Conservation (phyloP, 2,329 filamentous ascomycete species). For the Trichoderma cornu-damae region DNA sequence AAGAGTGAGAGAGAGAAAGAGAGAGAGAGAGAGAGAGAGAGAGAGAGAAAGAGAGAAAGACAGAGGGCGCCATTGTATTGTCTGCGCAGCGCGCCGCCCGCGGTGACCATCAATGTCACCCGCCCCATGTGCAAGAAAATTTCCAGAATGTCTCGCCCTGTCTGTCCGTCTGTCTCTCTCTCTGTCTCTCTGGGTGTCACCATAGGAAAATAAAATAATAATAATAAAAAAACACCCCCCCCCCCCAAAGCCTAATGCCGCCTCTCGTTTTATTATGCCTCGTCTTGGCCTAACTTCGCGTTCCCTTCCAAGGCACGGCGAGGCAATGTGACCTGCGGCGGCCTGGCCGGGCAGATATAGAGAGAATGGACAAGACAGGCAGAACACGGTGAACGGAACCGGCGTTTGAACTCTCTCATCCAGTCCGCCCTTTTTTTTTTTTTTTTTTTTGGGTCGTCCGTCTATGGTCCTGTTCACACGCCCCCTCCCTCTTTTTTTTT, state of each 20-base stretch:
- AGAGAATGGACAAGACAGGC: no score
- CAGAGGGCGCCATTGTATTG: background rate
- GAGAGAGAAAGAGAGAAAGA: background rate
- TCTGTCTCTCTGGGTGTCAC: no score
- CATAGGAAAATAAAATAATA: background rate
- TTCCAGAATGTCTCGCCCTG: slow-evolving; percentile 3
- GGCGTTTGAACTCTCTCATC: background rate
- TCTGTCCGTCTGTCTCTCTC: no score
- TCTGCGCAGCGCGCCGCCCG: no score
- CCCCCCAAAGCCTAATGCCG: no score
- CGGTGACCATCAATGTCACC: background rate
- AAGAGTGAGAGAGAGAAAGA: background rate
- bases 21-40: no score
- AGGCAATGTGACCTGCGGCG: no score
- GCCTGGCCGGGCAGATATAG: no score
- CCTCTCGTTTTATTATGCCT: background rate
- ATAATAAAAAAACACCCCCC: no score
- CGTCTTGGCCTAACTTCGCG: background rate
- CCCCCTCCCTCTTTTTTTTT: background rate
- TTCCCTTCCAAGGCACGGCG: background rate
- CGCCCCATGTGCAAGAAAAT: background rate
- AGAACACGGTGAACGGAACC: background rate
- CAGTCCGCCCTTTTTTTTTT: background rate
- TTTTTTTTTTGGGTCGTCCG: background rate
- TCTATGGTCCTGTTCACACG: background rate